A percentile compares a stretch with the other conserved stretches of the same genome.
Conservation (phyloP, 1,284 basidiomycete genomes). For the Tranzscheliella williamsii region DNA sequence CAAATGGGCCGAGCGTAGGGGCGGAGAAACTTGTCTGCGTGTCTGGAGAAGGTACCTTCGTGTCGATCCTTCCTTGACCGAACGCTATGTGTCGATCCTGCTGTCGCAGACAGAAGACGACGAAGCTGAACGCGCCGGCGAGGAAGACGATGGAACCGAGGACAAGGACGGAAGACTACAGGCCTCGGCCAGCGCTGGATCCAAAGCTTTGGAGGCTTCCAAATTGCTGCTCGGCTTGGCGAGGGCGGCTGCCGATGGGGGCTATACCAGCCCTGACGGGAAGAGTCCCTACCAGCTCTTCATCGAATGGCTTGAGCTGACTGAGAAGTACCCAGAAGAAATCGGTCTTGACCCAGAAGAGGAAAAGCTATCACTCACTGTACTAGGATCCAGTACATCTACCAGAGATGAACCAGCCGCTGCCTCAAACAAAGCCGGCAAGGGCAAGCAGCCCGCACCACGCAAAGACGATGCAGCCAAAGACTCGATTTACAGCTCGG, state of each 20-base stretch:
- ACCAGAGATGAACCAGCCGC: too few species aligned
- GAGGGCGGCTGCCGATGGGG: constrained; percentile 77
- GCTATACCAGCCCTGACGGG: constrained; percentile 84
- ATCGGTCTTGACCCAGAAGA: constrained; percentile 85
- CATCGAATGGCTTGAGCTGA: constrained; percentile 87
- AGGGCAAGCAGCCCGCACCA: not conserved
- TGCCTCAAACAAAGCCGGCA: not conserved
- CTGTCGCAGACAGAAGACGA: constrained; percentile 37
- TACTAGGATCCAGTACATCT: not conserved
- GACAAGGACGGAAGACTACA: too few species aligned
- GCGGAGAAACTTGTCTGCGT: constrained; percentile 80
- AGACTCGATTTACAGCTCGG: constrained; percentile 67
- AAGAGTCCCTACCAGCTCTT: constrained; percentile 95
- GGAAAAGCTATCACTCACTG: constrained; percentile 12
- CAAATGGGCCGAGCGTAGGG: constrained; percentile 84
- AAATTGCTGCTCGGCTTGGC: constrained; percentile 85
- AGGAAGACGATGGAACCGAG: constrained; percentile 13
- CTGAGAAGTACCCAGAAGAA: constrained; percentile 87
- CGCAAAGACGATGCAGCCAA: constrained; percentile 26
- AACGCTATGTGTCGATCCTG: constrained; percentile 54
- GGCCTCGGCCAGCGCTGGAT: not conserved
- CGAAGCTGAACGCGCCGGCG: constrained; percentile 28
- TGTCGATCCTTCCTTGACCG: constrained; percentile 61
- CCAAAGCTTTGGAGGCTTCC: constrained; percentile 83
- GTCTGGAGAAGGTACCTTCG: constrained; percentile 88